Conservation (phyloP, 345 rosid genomes). For the Populus davidiana region DNA sequence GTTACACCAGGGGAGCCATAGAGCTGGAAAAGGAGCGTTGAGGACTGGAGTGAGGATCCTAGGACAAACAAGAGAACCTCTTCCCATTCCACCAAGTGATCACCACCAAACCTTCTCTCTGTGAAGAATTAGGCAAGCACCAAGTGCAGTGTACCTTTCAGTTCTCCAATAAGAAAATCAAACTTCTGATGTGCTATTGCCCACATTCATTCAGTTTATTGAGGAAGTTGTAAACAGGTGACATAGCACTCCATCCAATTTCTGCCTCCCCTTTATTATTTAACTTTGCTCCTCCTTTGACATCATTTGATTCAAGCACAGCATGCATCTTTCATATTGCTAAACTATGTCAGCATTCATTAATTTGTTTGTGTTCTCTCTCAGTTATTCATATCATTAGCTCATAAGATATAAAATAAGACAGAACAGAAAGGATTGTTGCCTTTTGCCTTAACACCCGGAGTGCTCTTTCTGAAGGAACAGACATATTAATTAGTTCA, state of each 20-base stretch:
- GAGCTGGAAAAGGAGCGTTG: neutral
- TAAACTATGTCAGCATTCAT: neutral
- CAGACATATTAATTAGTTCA: too few species aligned
- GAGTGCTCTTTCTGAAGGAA: neutral
- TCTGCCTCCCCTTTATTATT: too few species aligned
- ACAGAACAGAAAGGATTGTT: too few species aligned
- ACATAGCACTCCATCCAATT: too few species aligned
- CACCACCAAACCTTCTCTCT: neutral
- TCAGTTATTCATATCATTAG: neutral
- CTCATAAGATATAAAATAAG: neutral
- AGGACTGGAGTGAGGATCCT: neutral
- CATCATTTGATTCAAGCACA: neutral
- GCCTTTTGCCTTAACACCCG: too few species aligned
- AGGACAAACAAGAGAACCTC: neutral
- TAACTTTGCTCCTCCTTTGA: neutral
- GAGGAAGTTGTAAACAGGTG: too few species aligned
- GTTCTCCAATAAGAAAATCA: neutral
- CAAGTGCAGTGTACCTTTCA: neutral
- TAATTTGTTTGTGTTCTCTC: neutral
- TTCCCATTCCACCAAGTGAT: neutral
- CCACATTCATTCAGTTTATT: too few species aligned
- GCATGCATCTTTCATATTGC: neutral
- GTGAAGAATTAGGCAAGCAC: neutral
- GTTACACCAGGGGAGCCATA: neutral
- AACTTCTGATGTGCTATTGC: neutral